phyloP scores from a whole-genome alignment of 768 basidiomycete genomes.

The Phylloporus scabripes region DNA sequence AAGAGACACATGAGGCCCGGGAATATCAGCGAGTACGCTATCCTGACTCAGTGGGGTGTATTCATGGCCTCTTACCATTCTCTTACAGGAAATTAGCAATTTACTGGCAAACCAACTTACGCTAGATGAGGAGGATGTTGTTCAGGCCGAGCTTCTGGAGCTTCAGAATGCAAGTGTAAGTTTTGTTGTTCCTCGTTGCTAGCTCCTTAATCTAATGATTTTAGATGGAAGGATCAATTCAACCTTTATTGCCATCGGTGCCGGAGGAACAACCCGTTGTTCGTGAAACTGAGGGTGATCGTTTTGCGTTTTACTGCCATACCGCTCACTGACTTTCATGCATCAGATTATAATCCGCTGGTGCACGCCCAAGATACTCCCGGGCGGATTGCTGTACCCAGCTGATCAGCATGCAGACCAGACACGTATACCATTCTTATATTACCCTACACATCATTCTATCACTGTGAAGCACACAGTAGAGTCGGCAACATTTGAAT shows the following conservation, averaged over 20 bases:
- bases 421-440: neutral
- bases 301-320: neutral
- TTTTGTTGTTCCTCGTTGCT: conserved; percentile 4
- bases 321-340: conserved; percentile 2
- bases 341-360: conserved; percentile 1
- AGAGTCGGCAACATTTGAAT: neutral
- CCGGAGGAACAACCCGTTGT: conserved; percentile 43
- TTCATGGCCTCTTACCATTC: neutral
- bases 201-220: neutral
- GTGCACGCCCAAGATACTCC: neutral
- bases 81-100: conserved; percentile 79
- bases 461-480: conserved; percentile 10
- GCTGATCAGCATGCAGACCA: conserved; percentile 12
- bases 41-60: neutral
- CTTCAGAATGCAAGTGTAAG: conserved; percentile 63
- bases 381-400: conserved; percentile 17
- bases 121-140: conserved; percentile 89
- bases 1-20: conserved; percentile 87
- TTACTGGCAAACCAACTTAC: conserved; percentile 79
- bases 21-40: conserved; percentile 78
- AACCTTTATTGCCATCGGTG: conserved; percentile 46
- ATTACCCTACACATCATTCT: conserved; percentile 7
- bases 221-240: conserved; percentile 29
- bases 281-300: conserved; percentile 30
- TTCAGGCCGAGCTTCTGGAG: conserved; percentile 72